These are phyloP conservation scores for Aspergillus versicolor DNA, from an alignment of 2,329 filamentous ascomycete genomes.

Conservation along the genomic window DNA sequence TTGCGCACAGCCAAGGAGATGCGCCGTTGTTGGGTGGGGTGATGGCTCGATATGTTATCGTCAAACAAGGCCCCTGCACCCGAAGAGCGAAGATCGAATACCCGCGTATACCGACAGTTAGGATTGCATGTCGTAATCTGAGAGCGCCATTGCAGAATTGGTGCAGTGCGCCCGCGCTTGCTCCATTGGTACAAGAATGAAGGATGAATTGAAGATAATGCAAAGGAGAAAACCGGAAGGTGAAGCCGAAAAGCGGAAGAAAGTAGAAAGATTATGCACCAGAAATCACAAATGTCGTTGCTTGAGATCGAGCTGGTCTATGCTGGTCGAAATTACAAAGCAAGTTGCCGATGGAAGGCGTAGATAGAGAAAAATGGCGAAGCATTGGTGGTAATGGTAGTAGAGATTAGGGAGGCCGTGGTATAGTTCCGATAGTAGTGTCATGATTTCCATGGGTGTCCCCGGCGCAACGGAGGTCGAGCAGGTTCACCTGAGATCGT, in stretches of 20 bases:
- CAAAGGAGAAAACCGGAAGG: not conserved
- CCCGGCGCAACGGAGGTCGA: slow-evolving; percentile 22
- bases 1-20: slow-evolving; percentile 9
- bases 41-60: slow-evolving; percentile 12
- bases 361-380: not conserved
- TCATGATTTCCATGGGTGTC: slow-evolving; percentile 34
- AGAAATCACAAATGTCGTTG: slow-evolving; percentile 15
- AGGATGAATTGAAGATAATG: not conserved
- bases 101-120: slow-evolving; percentile 10
- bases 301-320: slow-evolving; percentile 11
- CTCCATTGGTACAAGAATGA: not conserved
- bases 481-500: slow-evolving; percentile 7
- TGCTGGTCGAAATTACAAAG: slow-evolving; percentile 5
- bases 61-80: slow-evolving; percentile 12
- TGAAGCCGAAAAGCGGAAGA: not conserved
- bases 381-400: too few relatives aligned
- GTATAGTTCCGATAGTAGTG: slow-evolving; percentile 26
- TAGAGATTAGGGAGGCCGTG: slow-evolving; percentile 19
- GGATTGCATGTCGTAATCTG: slow-evolving; percentile 14
- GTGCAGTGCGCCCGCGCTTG: slow-evolving; percentile 20
- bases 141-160: slow-evolving; percentile 17
- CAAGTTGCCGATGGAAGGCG: slow-evolving; percentile 8
- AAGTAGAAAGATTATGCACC: slow-evolving; percentile 5
- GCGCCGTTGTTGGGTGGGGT: slow-evolving; percentile 9
- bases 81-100: slow-evolving; percentile 9